Evolutionary conservation across 148 eudicot species (phyloP).

Genomic region (Persicaria tinctoria): DNA sequence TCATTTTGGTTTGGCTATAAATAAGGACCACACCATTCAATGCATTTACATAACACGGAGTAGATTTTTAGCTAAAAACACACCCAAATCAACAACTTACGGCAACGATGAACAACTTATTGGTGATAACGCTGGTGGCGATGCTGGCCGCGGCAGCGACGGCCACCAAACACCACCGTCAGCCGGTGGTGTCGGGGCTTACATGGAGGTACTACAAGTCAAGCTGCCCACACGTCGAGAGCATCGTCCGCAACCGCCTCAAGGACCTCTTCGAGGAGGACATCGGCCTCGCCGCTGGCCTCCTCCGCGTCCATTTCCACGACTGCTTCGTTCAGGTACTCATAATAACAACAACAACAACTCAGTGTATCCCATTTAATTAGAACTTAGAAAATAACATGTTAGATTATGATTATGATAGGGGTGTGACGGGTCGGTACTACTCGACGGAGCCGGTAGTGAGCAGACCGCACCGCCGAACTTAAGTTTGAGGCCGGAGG

Average conservation of each 20-base stretch:
- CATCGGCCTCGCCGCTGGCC: constrained; percentile 35
- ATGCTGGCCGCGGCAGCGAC: neutral
- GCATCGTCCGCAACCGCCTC: constrained; percentile 31
- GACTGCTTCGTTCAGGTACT: constrained; percentile 47
- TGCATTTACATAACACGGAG: no score
- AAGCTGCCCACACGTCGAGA: constrained; percentile 31
- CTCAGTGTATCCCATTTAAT: no score
- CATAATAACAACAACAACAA: no score
- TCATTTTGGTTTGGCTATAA: neutral
- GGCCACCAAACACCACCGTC: neutral
- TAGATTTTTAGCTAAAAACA: no score
- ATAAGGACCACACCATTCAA: no score
- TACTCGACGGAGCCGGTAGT: constrained; percentile 38
- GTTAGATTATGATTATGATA: constrained; percentile 4
- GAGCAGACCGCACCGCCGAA: constrained; percentile 38
- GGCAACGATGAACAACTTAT: neutral
- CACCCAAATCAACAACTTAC: neutral
- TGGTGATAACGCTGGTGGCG: neutral
- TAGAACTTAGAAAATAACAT: neutral
- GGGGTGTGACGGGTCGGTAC: constrained; percentile 53
- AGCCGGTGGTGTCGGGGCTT: constrained; percentile 25
- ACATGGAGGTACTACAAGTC: constrained; percentile 27
- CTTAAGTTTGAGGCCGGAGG: constrained; percentile 26
- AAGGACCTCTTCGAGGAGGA: constrained; percentile 27
- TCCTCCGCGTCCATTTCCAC: constrained; percentile 49